Conservation (phyloP, 192 early-diverging fungal genomes). For the Spizellomyces punctatus region DNA sequence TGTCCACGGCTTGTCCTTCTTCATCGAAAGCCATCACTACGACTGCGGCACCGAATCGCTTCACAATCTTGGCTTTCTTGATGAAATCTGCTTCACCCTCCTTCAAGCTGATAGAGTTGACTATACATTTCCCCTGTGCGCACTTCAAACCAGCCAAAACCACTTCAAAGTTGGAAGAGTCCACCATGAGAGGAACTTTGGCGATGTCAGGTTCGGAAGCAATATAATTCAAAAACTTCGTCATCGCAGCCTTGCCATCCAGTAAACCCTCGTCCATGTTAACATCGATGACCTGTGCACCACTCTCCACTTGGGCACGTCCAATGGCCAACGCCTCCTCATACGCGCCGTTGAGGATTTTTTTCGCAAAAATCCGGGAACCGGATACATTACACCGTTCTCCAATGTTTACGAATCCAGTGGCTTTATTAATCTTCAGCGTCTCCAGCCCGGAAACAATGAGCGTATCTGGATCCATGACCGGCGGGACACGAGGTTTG, state of each 20-base stretch:
- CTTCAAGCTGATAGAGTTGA: conserved; percentile 96
- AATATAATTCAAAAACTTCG: conserved; percentile 90
- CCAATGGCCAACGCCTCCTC: conserved; percentile 95
- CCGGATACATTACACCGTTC: conserved; percentile 98
- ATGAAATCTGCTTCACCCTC: conserved; percentile 93
- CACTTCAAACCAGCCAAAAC: conserved; percentile 94
- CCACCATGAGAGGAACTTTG: conserved; percentile 88
- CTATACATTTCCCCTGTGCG: conserved; percentile 96
- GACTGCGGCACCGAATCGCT: conserved; percentile 91
- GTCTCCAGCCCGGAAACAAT: conserved; percentile 84
- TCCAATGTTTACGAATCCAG: conserved; percentile 93
- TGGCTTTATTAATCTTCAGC: conserved; percentile 75
- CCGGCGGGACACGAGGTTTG: conserved; percentile 76
- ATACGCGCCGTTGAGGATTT: conserved; percentile 87
- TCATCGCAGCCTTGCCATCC: conserved; percentile 92
- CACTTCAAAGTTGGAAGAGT: conserved; percentile 98
- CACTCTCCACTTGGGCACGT: conserved; percentile 90
- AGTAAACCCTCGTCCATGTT: conserved; percentile 98
- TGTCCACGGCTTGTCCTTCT: conserved; percentile 85
- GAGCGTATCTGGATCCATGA: conserved; percentile 67
- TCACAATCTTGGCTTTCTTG: conserved; percentile 85
- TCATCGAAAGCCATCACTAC: conserved; percentile 99
- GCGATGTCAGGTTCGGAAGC: conserved; percentile 94
- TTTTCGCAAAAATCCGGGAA: conserved; percentile 92
- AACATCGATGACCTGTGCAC: conserved; percentile 92